These are phyloP conservation scores for Ceratocystis ficicola DNA, from an alignment of 2,329 filamentous ascomycete species.

Conservation along the genomic window DNA sequence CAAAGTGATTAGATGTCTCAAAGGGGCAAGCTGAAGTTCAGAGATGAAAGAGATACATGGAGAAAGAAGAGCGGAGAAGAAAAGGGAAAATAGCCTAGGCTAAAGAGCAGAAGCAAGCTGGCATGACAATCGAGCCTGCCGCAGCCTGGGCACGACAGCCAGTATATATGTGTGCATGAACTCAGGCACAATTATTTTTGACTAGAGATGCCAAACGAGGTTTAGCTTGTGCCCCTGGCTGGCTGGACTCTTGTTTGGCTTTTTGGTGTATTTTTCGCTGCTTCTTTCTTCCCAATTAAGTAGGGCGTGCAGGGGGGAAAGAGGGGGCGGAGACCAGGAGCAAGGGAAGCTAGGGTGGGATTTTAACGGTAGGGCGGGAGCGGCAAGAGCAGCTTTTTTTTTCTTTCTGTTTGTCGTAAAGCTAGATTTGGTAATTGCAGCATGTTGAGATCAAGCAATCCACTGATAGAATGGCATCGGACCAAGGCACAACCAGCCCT, in stretches of 20 bases:
- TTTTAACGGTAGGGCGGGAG: conserved; percentile 14
- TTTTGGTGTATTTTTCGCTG: neutral
- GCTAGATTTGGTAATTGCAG: neutral
- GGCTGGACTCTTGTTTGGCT: neutral
- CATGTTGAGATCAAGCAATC: neutral
- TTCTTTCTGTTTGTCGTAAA: neutral
- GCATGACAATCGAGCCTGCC: no score
- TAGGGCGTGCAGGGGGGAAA: neutral
- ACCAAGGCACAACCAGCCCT: neutral
- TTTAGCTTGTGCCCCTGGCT: conserved; percentile 17
- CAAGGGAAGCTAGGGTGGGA: conserved; percentile 11
- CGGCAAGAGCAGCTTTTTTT: conserved; percentile 3
- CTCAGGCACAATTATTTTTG: conserved; percentile 5
- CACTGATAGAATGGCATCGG: neutral
- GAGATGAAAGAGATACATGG: no score
- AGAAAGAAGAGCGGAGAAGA: neutral
- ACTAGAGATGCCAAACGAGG: conserved; percentile 18
- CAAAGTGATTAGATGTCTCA: neutral
- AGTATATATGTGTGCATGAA: conserved; percentile 17
- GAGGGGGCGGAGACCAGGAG: neutral
- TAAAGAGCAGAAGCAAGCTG: neutral
- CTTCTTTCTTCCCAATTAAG: neutral
- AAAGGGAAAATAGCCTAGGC: neutral
- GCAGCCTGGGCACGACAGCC: conserved; percentile 5
- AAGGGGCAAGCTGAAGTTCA: no score